These are phyloP conservation scores for Amoebophrya sp. DNA, from an alignment of 169 alveolate species.

Conservation along the genomic window DNA sequence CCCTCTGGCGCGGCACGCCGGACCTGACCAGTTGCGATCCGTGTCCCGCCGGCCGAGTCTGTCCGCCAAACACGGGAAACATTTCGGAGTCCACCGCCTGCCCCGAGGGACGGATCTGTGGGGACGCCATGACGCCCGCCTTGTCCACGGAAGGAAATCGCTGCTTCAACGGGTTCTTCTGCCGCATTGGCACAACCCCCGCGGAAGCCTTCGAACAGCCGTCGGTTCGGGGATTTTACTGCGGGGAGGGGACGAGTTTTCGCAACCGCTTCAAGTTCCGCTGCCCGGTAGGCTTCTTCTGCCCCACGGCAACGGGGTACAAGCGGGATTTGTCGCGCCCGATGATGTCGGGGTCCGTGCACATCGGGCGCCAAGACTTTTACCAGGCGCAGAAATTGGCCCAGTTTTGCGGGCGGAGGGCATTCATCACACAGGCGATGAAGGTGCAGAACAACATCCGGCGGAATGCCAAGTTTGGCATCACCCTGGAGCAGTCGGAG, in stretches of 20 bases:
- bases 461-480: background rate
- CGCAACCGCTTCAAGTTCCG: constrained; percentile 38
- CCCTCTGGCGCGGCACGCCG: constrained; percentile 45
- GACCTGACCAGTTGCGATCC: constrained; percentile 49
- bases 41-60: constrained; percentile 49
- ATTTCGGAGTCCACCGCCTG: constrained; percentile 43
- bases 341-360: background rate
- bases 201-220: background rate
- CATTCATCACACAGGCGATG: background rate
- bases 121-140: constrained; percentile 44
- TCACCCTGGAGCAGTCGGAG: background rate
- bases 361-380: background rate
- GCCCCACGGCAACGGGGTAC: constrained; percentile 37
- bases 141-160: constrained; percentile 13
- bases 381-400: constrained; percentile 5
- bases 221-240: constrained; percentile 25
- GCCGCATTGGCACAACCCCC: constrained; percentile 44
- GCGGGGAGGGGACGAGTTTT: constrained; percentile 15
- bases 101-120: constrained; percentile 49
- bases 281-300: constrained; percentile 35
- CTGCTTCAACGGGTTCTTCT: constrained; percentile 46
- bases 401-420: constrained; percentile 33
- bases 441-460: background rate
- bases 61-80: constrained; percentile 46
- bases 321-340: constrained; percentile 23